Evolutionary conservation across 768 basidiomycete species (phyloP).

Genomic region (Lactarius psammicola): DNA sequence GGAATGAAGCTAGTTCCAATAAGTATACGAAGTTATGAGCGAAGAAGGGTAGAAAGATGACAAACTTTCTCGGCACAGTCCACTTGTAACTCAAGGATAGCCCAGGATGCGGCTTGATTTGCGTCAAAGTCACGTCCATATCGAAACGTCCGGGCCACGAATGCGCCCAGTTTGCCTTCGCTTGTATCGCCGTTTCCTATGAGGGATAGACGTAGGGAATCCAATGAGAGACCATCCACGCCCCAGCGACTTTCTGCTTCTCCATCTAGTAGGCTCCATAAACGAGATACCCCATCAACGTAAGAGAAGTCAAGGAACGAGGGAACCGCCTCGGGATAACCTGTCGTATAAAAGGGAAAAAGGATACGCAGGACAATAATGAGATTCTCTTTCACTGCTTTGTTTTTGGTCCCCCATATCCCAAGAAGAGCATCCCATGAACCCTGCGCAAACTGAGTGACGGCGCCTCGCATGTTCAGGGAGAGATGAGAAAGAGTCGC

Average conservation of each 20-base stretch:
- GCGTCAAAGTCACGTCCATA: constrained; percentile 71
- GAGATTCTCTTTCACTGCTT: constrained; percentile 72
- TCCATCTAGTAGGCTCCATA: constrained; percentile 56
- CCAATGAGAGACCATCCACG: constrained; percentile 61
- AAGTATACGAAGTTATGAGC: constrained; percentile 12
- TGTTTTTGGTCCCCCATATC: constrained; percentile 80
- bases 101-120: constrained; percentile 74
- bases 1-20: constrained; percentile 51
- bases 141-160: constrained; percentile 63
- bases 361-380: constrained; percentile 69
- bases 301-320: constrained; percentile 40
- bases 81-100: constrained; percentile 73
- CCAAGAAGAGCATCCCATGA: constrained; percentile 64
- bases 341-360: constrained; percentile 64
- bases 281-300: constrained; percentile 47
- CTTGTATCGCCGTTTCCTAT: constrained; percentile 26
- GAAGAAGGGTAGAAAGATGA: constrained; percentile 2
- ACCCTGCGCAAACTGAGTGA: constrained; percentile 56
- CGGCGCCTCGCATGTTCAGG: constrained; percentile 63
- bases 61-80: constrained; percentile 70
- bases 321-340: constrained; percentile 13
- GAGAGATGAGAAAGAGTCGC: constrained; percentile 72
- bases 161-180: constrained; percentile 40
- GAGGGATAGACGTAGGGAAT: constrained; percentile 59
- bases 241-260: constrained; percentile 68